Evolutionary conservation across 495 filamentous ascomycete species (phyloP), one percentile per base, ranked within the genome.

Genomic region (Platismatia glauca): DNA sequence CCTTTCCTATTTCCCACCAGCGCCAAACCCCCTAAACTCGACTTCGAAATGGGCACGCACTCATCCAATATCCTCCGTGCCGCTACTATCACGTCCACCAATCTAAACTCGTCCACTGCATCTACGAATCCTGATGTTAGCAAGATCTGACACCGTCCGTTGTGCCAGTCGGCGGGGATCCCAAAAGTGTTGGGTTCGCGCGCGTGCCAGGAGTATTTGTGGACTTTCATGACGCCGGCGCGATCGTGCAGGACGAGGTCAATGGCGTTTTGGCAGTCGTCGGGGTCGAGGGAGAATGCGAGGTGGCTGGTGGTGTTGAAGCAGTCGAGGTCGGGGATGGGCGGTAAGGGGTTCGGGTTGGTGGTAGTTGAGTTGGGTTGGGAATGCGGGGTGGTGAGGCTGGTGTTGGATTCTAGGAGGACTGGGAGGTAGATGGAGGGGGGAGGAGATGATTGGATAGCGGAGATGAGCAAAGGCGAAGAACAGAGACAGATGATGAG

Each of bases 11-110:
- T 15, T n/a, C 60, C 60, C 38, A 62, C n/a, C 60, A 46, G 24
- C 38, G 31, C 33, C 20, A 58, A 0, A 4, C 55, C 61, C 7
- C 55, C 61, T 13, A 58, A 15, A 1, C 6, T 7, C 11, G 4
- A 24, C 61, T 63, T 63, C 39, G 39, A 48, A 11, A 18, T 13
- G 12, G 27, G 29, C n/a, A 27, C 29, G 22, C 61, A 63, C 18
- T 29, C 31, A 4, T 31, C 53, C 8, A 63, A 0, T 9, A 63
- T 13, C 8, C 27, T 7, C 43, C 12, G 5, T 20, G 61, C 61
- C 31, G 4, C 12, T 2, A 37, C 33, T 3, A n/a, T 22, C 39
- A 37, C 61, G 20, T 58, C 61, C 34, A 58, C 39, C n/a, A 63
- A 22, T 31, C 53, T 22, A 31, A 58, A 63, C 9, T 35, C 9